phyloP scores from a whole-genome alignment of 2,329 filamentous ascomycete genomes.

The Exserohilum turcica region DNA sequence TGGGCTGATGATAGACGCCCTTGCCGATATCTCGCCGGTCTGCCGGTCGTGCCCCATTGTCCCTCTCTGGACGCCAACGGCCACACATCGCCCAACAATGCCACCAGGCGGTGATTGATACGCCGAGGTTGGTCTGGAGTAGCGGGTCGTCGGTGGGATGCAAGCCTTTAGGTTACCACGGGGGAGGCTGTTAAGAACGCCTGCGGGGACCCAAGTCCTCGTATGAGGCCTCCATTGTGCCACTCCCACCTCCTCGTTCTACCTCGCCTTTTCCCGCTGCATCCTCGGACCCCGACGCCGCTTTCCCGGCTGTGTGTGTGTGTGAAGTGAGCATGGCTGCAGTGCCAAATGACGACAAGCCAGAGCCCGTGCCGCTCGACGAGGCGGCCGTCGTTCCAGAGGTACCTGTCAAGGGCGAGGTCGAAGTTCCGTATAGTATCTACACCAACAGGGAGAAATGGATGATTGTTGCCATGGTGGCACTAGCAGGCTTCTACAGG shows the following conservation, averaged over 20 bases:
- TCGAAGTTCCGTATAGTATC: constrained; percentile 35
- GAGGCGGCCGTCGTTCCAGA: constrained; percentile 15
- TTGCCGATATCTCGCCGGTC: constrained; percentile 16
- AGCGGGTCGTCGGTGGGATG: neutral
- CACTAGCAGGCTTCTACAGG: constrained; percentile 40
- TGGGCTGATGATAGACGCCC: constrained; percentile 10
- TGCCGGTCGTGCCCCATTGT: constrained; percentile 2
- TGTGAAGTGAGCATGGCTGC: constrained; percentile 9
- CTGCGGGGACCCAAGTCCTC: neutral
- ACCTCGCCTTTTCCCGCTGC: neutral
- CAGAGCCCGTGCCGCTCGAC: constrained; percentile 15
- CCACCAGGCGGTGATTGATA: constrained; percentile 26
- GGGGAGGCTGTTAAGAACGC: neutral
- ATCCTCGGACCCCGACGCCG: neutral
- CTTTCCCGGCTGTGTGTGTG: neutral
- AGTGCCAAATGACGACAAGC: constrained; percentile 16
- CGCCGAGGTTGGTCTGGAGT: constrained; percentile 18
- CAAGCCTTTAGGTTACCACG: constrained; percentile 6
- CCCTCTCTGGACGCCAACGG: constrained; percentile 5
- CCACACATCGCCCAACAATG: constrained; percentile 8
- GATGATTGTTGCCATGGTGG: constrained; percentile 40
- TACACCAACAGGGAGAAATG: constrained; percentile 38
- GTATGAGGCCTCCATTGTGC: neutral
- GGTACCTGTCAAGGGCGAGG: constrained; percentile 19
- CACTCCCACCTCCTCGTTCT: neutral